phyloP scores from a whole-genome alignment of 768 basidiomycete species.

The Plicaturopsis crispa region DNA sequence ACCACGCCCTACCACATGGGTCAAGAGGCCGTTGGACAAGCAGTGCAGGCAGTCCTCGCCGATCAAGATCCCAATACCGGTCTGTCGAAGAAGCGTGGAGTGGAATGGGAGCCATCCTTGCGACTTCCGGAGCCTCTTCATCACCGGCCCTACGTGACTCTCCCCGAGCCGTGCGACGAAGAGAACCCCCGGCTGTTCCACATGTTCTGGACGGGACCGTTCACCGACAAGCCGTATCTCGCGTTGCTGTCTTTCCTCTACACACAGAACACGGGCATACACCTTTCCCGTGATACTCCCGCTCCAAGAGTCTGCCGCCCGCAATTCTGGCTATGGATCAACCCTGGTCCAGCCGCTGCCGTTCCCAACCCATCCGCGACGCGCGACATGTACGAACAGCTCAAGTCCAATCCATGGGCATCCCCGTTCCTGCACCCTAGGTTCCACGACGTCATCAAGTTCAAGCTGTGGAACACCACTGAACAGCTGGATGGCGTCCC shows the following conservation, averaged over 20 bases:
- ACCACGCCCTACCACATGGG: not conserved
- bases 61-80: slow-evolving; percentile 42
- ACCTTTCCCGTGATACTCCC: slow-evolving; percentile 42
- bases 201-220: slow-evolving; percentile 99
- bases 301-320: slow-evolving; percentile 61
- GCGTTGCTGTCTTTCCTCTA: slow-evolving; percentile 91
- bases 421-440: slow-evolving; percentile 90
- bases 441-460: slow-evolving; percentile 88
- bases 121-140: slow-evolving; percentile 8
- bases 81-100: slow-evolving; percentile 49
- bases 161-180: slow-evolving; percentile 68
- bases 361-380: slow-evolving; percentile 79
- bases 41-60: slow-evolving; percentile 9
- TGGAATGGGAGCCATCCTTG: slow-evolving; percentile 52
- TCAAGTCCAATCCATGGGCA: slow-evolving; percentile 87
- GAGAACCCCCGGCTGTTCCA: slow-evolving; percentile 89
- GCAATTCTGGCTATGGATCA: slow-evolving; percentile 97
- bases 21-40: slow-evolving; percentile 4
- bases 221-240: slow-evolving; percentile 98
- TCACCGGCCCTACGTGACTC: slow-evolving; percentile 27
- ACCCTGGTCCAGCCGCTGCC: slow-evolving; percentile 91
- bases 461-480: slow-evolving; percentile 98
- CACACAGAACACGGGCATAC: slow-evolving; percentile 89
- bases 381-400: slow-evolving; percentile 74
- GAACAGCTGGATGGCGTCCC: slow-evolving; percentile 90